These are phyloP conservation scores for Tulasnella sp. DNA, from an alignment of 768 basidiomycete genomes.

Conservation along the genomic window DNA sequence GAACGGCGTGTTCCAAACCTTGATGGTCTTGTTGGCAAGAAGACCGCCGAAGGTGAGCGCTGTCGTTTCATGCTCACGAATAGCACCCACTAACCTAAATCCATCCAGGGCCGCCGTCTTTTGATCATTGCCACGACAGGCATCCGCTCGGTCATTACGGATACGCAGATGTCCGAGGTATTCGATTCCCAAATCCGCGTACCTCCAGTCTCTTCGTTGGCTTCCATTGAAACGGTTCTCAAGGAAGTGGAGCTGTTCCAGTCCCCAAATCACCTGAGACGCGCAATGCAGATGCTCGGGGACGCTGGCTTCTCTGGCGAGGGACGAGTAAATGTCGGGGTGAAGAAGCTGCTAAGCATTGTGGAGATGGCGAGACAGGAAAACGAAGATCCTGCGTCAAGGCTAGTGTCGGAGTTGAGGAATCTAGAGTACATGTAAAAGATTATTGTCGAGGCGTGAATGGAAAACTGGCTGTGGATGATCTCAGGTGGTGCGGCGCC, in stretches of 20 bases:
- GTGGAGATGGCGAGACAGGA: conserved; percentile 98
- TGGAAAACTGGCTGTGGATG: neutral
- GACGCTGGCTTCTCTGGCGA: conserved; percentile 66
- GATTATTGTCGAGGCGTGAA: neutral
- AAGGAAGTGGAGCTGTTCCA: conserved; percentile 74
- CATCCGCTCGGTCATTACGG: conserved; percentile 73
- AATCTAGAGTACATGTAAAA: conserved; percentile 13
- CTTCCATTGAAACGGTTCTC: conserved; percentile 70
- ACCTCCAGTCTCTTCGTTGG: conserved; percentile 70
- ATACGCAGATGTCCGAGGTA: conserved; percentile 81
- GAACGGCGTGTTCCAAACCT: conserved; percentile 83
- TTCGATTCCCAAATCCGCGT: conserved; percentile 87
- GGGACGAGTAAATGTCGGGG: conserved; percentile 69
- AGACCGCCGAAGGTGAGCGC: conserved; percentile 83
- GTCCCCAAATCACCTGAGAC: conserved; percentile 49
- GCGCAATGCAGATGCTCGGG: conserved; percentile 60
- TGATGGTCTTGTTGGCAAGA: conserved; percentile 81
- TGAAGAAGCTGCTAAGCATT: conserved; percentile 87
- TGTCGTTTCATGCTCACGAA: neutral
- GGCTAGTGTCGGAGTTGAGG: conserved; percentile 44
- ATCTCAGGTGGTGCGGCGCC: neutral
- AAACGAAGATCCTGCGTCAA: conserved; percentile 72
- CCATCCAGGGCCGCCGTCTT: conserved; percentile 74
- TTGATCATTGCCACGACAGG: conserved; percentile 92
- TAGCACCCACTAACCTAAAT: neutral